Evolutionary conservation across 1,139 yeast species (phyloP).

Genomic region (Candida sp.): DNA sequence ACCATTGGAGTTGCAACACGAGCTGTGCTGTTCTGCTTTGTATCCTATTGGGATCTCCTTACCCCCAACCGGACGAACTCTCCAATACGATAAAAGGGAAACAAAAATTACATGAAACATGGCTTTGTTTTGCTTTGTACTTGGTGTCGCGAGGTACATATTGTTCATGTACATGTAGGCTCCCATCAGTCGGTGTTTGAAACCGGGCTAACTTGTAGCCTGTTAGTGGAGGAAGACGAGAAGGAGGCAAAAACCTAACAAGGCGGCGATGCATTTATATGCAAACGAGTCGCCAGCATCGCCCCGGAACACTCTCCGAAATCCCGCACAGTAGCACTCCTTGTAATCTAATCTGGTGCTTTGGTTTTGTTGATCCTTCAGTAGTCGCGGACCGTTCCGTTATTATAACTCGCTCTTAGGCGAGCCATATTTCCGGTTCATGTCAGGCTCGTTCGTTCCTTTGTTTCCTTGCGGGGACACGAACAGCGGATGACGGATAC

Average conservation of each 20-base stretch:
- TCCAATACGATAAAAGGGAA: background rate
- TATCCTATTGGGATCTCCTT: background rate
- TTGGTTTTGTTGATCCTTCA: background rate
- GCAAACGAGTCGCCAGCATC: background rate
- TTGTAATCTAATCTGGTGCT: background rate
- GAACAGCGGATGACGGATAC: too few species aligned
- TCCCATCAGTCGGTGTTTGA: background rate
- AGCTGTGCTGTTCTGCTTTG: too few species aligned
- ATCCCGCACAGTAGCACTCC: background rate
- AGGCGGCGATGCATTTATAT: too few species aligned
- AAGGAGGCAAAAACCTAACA: too few species aligned
- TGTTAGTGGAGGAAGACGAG: too few species aligned
- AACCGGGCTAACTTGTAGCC: background rate
- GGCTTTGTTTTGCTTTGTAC: background rate
- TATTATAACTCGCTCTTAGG: too few species aligned
- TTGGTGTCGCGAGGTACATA: background rate
- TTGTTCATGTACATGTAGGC: background rate
- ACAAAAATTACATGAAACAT: background rate
- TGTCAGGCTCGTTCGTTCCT: too few species aligned
- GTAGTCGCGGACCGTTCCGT: too few species aligned
- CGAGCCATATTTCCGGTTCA: too few species aligned
- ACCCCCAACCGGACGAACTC: background rate
- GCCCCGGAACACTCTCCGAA: background rate
- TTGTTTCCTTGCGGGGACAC: too few species aligned
- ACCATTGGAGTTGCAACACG: too few species aligned